A percentile compares a stretch with the other conserved stretches of the same genome.
phyloP scores from a whole-genome alignment of 257 asterid species.

The Solanum neorickii region DNA sequence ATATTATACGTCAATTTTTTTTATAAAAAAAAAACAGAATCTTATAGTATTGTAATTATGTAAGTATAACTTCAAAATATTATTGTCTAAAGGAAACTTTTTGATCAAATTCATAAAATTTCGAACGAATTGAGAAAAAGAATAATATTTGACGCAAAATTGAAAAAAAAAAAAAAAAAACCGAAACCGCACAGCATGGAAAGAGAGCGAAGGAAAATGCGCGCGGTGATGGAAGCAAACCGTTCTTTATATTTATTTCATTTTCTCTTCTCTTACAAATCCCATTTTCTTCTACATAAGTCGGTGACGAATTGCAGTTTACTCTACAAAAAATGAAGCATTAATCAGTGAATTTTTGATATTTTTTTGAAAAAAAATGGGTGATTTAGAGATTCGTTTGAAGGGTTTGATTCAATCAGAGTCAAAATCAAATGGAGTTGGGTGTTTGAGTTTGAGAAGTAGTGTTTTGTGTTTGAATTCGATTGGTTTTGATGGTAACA shows the following conservation, averaged over 20 bases:
- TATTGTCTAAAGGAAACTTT: no score
- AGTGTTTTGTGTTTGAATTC: neutral
- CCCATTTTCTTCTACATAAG: neutral
- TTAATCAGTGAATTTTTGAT: neutral
- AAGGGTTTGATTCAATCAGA: slow-evolving; percentile 9
- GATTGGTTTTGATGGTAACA: neutral
- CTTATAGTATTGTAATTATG: no score
- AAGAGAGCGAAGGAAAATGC: neutral
- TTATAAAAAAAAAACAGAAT: rapidly evolving
- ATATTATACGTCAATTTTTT: no score
- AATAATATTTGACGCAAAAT: no score
- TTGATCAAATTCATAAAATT: neutral
- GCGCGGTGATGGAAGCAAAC: slow-evolving; percentile 35
- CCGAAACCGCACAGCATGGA: neutral
- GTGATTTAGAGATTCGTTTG: slow-evolving; percentile 27
- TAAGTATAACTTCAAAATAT: neutral
- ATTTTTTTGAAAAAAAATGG: slow-evolving; percentile 22
- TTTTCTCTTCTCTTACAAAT: slow-evolving; percentile 13
- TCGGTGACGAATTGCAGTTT: neutral
- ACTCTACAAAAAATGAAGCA: neutral
- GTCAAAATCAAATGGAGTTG: neutral
- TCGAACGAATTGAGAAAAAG: neutral
- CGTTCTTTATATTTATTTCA: slow-evolving; percentile 15
- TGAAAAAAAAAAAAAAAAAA: no score
- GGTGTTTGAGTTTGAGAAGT: neutral